Percentiles rank a stretch among this genome's conserved stretches.
Evolutionary conservation across 208 protist genomes (phyloP).

Genomic region (Leishmania tropica): DNA sequence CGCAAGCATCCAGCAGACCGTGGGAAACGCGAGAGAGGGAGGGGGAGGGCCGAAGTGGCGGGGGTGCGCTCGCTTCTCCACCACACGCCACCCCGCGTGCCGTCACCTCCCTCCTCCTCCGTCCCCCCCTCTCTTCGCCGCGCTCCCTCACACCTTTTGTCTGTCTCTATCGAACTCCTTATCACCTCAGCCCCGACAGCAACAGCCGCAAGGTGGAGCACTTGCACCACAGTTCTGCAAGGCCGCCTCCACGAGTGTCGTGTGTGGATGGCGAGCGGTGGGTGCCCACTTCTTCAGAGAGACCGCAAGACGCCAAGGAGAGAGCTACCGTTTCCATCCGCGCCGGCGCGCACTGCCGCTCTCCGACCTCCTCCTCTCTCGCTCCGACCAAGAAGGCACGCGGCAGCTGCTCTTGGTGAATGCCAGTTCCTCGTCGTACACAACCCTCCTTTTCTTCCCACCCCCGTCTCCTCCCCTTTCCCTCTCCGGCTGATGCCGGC

Average conservation of each 20-base stretch:
- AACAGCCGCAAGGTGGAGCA: background rate
- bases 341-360: background rate
- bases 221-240: background rate
- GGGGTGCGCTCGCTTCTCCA: background rate
- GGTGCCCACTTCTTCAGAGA: background rate
- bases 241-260: background rate
- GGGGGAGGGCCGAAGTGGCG: background rate
- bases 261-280: background rate
- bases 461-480: background rate
- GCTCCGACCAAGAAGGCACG: background rate
- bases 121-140: background rate
- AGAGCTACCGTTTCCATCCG: background rate
- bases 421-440: background rate
- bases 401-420: background rate
- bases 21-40: background rate
- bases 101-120: background rate
- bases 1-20: background rate
- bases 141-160: too few relatives aligned
- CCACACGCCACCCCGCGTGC: background rate
- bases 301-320: background rate
- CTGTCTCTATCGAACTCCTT: background rate
- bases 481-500: background rate
- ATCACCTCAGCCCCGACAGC: background rate
- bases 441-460: background rate
- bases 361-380: background rate